A percentile compares a stretch with the other conserved stretches of the same genome.
These are phyloP conservation scores for Trifolium subterraneum DNA, from an alignment of 306 rosid species.

Conservation along the genomic window DNA sequence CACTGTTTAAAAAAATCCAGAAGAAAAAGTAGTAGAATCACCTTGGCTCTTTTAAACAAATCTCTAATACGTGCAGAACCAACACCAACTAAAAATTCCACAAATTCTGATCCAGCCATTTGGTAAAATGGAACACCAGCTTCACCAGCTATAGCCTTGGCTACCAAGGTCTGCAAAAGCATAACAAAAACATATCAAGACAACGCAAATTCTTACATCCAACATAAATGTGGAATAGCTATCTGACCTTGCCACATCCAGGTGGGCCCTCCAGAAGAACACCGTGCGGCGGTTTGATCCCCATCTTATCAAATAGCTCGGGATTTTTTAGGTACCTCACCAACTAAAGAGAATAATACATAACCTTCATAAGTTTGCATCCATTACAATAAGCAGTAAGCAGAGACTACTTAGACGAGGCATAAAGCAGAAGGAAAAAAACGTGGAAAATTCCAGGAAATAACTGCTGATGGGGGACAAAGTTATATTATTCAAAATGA, in stretches of 20 bases:
- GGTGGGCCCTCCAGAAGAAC: conserved; percentile 99
- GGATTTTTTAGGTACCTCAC: conserved; percentile 98
- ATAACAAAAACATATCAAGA: conserved; percentile 28
- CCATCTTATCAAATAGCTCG: conserved; percentile 93
- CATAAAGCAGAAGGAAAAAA: conserved; percentile 31
- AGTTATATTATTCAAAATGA: conserved; percentile 26
- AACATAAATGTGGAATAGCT: conserved; percentile 41
- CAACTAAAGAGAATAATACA: conserved; percentile 65
- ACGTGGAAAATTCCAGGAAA: conserved; percentile 14
- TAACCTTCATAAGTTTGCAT: conserved; percentile 36
- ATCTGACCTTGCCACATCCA: conserved; percentile 98
- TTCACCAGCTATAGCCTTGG: conserved; percentile 99
- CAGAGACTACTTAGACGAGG: conserved; percentile 27
- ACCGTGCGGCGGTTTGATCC: conserved; percentile 98
- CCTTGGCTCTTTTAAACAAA: conserved; percentile 98
- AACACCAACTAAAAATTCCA: conserved; percentile 97
- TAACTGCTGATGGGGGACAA: conserved; percentile 1
- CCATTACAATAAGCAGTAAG: conserved; percentile 15
- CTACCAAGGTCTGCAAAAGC: conserved; percentile 88
- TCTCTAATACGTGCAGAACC: conserved; percentile 99
- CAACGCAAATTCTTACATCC: conserved; percentile 26
- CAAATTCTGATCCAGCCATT: conserved; percentile 99
- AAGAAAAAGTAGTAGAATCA: conserved; percentile 44
- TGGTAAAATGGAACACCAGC: conserved; percentile 99
- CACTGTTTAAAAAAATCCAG: conserved; percentile 33